These are phyloP conservation scores for Lentinula aciculospora DNA, from an alignment of 768 basidiomycete genomes.

Conservation along the genomic window DNA sequence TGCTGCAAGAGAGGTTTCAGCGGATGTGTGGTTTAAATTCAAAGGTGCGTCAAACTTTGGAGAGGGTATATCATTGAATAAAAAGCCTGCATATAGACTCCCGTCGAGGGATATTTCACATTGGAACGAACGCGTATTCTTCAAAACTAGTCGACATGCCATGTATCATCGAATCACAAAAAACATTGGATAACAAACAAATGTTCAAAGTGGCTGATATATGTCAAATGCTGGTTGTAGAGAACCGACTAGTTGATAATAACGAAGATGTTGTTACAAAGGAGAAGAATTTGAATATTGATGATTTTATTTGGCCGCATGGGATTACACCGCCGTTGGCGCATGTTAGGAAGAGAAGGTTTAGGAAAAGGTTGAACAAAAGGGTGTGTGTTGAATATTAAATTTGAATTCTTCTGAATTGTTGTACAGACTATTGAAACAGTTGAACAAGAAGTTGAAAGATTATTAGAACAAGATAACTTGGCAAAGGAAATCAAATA, in stretches of 20 bases:
- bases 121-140: conserved; percentile 74
- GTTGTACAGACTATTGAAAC: conserved; percentile 81
- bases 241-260: conserved; percentile 80
- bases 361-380: conserved; percentile 84
- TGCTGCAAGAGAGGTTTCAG: conserved; percentile 65
- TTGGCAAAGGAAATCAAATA: conserved; percentile 72
- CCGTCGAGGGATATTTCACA: conserved; percentile 83
- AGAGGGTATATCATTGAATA: neutral
- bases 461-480: conserved; percentile 76
- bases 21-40: conserved; percentile 97
- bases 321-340: conserved; percentile 92
- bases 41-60: conserved; percentile 51
- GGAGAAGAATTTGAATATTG: conserved; percentile 75
- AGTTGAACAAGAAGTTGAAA: conserved; percentile 89
- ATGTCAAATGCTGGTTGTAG: conserved; percentile 84
- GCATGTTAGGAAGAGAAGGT: conserved; percentile 85
- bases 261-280: conserved; percentile 60
- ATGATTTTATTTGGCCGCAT: conserved; percentile 97
- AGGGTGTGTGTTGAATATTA: no score
- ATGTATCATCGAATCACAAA: conserved; percentile 90
- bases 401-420: no score
- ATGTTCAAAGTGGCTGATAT: conserved; percentile 99
- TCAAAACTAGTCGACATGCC: conserved; percentile 96
- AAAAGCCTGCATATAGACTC: conserved; percentile 52
- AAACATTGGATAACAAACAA: conserved; percentile 92